Evolutionary conservation across 768 basidiomycete species (phyloP).

Genomic region (Clavaria fumosa): DNA sequence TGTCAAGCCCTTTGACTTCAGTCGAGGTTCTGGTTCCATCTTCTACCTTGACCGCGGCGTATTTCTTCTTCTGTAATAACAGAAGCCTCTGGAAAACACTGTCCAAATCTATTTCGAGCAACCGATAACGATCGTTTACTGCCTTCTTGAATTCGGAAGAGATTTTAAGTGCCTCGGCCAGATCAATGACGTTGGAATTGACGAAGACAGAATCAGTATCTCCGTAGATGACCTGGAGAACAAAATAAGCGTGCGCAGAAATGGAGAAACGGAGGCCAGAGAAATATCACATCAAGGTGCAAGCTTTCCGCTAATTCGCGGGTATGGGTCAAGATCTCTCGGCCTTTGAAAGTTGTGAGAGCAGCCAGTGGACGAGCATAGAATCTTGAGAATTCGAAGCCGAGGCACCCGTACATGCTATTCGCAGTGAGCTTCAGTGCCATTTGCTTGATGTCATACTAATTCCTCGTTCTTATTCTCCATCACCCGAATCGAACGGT

Average conservation of each 20-base stretch:
- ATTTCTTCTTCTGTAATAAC: conserved; percentile 97
- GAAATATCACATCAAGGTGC: conserved; percentile 60
- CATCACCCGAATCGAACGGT: neutral
- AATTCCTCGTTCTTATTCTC: no score
- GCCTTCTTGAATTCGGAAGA: conserved; percentile 88
- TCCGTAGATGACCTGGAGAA: conserved; percentile 81
- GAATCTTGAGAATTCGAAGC: conserved; percentile 93
- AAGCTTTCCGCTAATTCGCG: conserved; percentile 84
- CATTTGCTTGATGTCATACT: conserved; percentile 97
- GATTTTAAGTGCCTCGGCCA: conserved; percentile 81
- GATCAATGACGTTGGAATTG: conserved; percentile 84
- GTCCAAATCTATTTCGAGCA: conserved; percentile 95
- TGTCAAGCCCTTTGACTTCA: conserved; percentile 95
- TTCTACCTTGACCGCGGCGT: conserved; percentile 91
- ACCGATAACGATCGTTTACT: conserved; percentile 88
- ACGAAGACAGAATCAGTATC: conserved; percentile 99
- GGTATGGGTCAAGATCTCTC: conserved; percentile 91
- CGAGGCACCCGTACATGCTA: conserved; percentile 99
- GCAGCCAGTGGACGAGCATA: conserved; percentile 95
- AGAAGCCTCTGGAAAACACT: conserved; percentile 85
- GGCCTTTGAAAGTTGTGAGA: conserved; percentile 92
- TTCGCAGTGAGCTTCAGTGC: conserved; percentile 97
- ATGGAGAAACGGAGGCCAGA: neutral
- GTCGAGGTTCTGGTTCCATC: conserved; percentile 61
- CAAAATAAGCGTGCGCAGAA: neutral